These are phyloP conservation scores for Microcyclospora tardicrescens DNA, from an alignment of 2,329 filamentous ascomycete genomes.

Conservation along the genomic window DNA sequence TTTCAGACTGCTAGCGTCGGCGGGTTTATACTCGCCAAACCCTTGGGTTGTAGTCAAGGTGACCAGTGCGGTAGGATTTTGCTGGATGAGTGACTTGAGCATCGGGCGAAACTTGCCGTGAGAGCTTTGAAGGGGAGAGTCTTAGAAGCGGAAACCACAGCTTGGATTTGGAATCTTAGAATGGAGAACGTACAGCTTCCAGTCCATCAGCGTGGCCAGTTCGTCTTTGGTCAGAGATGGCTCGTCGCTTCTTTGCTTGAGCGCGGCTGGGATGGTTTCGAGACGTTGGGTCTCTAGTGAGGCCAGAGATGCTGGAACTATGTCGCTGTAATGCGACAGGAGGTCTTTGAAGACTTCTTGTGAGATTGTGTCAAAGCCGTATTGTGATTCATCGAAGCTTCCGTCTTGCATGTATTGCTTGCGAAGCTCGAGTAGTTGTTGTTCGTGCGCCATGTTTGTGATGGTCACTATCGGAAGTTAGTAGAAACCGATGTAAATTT, in stretches of 20 bases:
- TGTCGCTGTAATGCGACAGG: slow-evolving; percentile 13
- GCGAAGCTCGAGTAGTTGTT: background rate
- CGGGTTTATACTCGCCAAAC: too few relatives aligned
- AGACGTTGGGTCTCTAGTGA: slow-evolving; percentile 52
- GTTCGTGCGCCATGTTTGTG: too few relatives aligned
- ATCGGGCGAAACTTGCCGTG: slow-evolving; percentile 39
- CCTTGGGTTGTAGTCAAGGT: slow-evolving; percentile 31
- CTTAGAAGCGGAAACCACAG: too few relatives aligned
- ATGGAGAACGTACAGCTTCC: slow-evolving; percentile 51
- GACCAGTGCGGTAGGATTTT: slow-evolving; percentile 43
- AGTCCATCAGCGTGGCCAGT: slow-evolving; percentile 49
- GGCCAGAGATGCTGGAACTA: slow-evolving; percentile 27
- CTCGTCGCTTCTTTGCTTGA: slow-evolving; percentile 27
- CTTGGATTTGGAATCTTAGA: background rate
- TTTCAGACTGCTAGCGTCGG: slow-evolving; percentile 1
- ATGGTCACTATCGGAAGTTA: too few relatives aligned
- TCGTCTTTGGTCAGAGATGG: slow-evolving; percentile 42
- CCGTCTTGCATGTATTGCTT: slow-evolving; percentile 1
- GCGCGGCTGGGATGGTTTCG: slow-evolving; percentile 36
- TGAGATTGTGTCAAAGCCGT: slow-evolving; percentile 11
- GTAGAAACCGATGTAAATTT: too few relatives aligned
- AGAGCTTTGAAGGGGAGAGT: too few relatives aligned
- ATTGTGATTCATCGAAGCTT: background rate
- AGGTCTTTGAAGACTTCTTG: slow-evolving; percentile 11
- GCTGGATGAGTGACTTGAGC: slow-evolving; percentile 36